phyloP scores from a whole-genome alignment of 139 green algal species.

The Chlamydomonas sp. region DNA sequence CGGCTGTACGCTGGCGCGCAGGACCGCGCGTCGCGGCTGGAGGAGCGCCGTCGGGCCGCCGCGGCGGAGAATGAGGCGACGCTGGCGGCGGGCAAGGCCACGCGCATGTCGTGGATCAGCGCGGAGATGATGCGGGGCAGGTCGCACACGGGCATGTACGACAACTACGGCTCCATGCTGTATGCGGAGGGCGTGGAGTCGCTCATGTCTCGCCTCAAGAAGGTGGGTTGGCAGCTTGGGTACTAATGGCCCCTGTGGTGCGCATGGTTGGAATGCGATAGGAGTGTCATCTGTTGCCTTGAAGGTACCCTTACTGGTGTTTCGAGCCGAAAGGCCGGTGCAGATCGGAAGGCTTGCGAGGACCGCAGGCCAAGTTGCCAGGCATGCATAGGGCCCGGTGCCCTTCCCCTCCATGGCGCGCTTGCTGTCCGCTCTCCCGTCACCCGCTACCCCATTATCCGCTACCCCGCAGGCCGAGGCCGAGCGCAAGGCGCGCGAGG shows the following conservation, averaged over 20 bases:
- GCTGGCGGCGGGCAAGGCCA: slow-evolving; percentile 43
- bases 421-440: no score
- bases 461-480: slow-evolving; percentile 35
- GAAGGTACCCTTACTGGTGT: no score
- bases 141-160: slow-evolving; percentile 58
- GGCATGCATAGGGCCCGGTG: no score
- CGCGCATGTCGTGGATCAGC: slow-evolving; percentile 71
- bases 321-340: no score
- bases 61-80: slow-evolving; percentile 30
- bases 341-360: no score
- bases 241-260: neutral
- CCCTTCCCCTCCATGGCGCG: no score
- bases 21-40: slow-evolving; percentile 51
- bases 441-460: neutral
- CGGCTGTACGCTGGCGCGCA: slow-evolving; percentile 69
- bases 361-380: slow-evolving; percentile 36
- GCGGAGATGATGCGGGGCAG: slow-evolving; percentile 74
- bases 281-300: no score
- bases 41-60: slow-evolving; percentile 56
- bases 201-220: slow-evolving; percentile 29
- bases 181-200: slow-evolving; percentile 82
- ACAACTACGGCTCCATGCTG: slow-evolving; percentile 86
- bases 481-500: slow-evolving; percentile 42
- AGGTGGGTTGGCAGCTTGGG: slow-evolving; percentile 38
- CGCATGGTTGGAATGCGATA: no score